Percentiles rank a stretch among this genome's conserved stretches.
phyloP scores from a whole-genome alignment of 2,329 filamentous ascomycete genomes.

The Botrytis fragariae region DNA sequence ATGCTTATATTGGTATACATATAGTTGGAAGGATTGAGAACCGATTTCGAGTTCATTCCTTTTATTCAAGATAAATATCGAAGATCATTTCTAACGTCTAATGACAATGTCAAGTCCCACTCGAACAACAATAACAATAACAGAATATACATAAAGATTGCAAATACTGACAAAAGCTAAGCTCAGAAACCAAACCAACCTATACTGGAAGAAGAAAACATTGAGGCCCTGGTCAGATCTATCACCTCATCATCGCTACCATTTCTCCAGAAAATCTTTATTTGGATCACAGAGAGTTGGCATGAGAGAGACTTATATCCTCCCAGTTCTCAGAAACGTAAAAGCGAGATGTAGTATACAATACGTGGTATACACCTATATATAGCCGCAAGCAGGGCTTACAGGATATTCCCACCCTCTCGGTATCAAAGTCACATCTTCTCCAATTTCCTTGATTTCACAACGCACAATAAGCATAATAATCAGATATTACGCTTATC shows the following conservation, averaged over 20 bases:
- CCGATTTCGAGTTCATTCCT: not conserved
- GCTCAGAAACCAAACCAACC: not conserved
- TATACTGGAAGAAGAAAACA: not conserved
- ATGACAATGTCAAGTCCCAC: not conserved
- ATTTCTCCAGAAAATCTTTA: not conserved
- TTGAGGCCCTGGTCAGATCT: fast-evolving
- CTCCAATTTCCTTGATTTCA: too few species aligned
- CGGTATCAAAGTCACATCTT: too few species aligned
- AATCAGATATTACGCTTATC: too few species aligned
- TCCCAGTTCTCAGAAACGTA: not conserved
- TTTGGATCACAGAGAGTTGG: not conserved
- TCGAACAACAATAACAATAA: not conserved
- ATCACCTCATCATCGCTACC: not conserved
- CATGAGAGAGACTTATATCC: not conserved
- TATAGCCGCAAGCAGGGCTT: not conserved
- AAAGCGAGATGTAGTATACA: not conserved
- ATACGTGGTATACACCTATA: not conserved
- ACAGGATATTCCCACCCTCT: not conserved
- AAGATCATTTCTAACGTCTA: not conserved
- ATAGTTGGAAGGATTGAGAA: not conserved
- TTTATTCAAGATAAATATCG: not conserved
- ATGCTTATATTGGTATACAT: not conserved
- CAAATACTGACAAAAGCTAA: not conserved
- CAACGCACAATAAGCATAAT: too few species aligned
- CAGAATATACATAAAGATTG: fast-evolving